Base-by-base conservation (phyloP, 257 asterid species). In the Verbascum thapsus region DNA sequence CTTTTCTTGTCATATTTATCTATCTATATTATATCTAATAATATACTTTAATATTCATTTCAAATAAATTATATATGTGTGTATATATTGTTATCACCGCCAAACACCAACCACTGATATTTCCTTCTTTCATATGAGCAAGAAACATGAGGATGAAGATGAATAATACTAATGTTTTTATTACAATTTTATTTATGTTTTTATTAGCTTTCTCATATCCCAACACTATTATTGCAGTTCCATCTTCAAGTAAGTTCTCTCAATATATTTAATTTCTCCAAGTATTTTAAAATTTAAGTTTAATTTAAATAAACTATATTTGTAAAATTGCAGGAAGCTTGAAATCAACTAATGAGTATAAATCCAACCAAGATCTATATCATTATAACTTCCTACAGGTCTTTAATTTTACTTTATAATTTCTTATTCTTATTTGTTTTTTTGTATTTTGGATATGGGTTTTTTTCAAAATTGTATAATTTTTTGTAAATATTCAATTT, bases 211-310 rank as follows among this genome's bases (percentile, higher is more conserved):
- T 43, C 38, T 38, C 48, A 38, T 41, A 53, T 49, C 19, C 64
- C 20, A 32, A 47, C 10, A 52, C 58, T 2, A 40, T 34, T 6
- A 6, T 34, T 2, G 67, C 76, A 23, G 72, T 71, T 56, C 71
- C 71, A 48, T 64, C 67, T 47, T 71, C 67, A 71, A 64, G 76
- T 64, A 57, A 71, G 66, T 18, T 26, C 32, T 26, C 0, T 9
- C 0, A 0, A 8, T 10, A 10, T 16, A 13, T 41, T 48, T 12
- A 3, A 5, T 30, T 34, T 26, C 12, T 23, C 18, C 7, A 53
- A 53, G 1, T 22, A 30, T n/a, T 26, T n/a, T n/a, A n/a, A n/a
- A n/a, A n/a, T n/a, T n/a, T n/a, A n/a, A n/a, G n/a, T n/a, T n/a
- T n/a, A 5, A 26, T 26, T 26, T 26, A 1, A 26, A 26, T 26